Evolutionary conservation across 108 stramenopile species (phyloP).

Genomic region (Skeletonema marinoi): DNA sequence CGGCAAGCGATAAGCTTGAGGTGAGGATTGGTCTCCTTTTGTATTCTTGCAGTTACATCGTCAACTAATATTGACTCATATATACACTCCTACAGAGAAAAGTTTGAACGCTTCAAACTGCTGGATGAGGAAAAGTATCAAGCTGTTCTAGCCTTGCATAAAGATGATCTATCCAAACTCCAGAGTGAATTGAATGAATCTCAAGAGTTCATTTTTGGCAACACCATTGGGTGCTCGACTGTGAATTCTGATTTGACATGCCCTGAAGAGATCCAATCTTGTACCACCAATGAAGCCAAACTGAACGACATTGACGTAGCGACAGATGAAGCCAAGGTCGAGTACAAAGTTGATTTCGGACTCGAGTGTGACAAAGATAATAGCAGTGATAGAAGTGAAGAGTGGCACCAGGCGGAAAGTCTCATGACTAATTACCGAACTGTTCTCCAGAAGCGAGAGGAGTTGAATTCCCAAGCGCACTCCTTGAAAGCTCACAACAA

Average conservation of each 20-base stretch:
- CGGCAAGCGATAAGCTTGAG: slow-evolving; percentile 37
- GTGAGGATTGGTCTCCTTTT: background rate
- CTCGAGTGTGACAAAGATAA: background rate
- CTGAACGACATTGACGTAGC: background rate
- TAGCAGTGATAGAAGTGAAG: slow-evolving; percentile 27
- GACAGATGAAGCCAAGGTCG: background rate
- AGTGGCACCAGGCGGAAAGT: slow-evolving; percentile 47
- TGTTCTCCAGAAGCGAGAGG: slow-evolving; percentile 39
- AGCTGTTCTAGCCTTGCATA: slow-evolving; percentile 31
- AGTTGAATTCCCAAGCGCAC: slow-evolving; percentile 13
- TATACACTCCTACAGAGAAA: slow-evolving; percentile 32
- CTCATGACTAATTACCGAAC: slow-evolving; percentile 40
- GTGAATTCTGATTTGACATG: slow-evolving; percentile 24
- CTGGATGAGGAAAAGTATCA: slow-evolving; percentile 46
- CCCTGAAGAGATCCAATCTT: background rate
- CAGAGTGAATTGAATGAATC: slow-evolving; percentile 35
- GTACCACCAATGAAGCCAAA: slow-evolving; percentile 1
- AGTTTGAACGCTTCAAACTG: slow-evolving; percentile 46
- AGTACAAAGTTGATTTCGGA: background rate
- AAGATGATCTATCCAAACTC: slow-evolving; percentile 37
- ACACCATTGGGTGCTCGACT: slow-evolving; percentile 25
- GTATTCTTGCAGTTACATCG: background rate
- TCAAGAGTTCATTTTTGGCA: slow-evolving; percentile 38
- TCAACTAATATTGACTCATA: background rate
- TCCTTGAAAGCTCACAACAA: slow-evolving; percentile 15